phyloP scores from a whole-genome alignment of 345 rosid genomes.

The Gossypium thurberi region DNA sequence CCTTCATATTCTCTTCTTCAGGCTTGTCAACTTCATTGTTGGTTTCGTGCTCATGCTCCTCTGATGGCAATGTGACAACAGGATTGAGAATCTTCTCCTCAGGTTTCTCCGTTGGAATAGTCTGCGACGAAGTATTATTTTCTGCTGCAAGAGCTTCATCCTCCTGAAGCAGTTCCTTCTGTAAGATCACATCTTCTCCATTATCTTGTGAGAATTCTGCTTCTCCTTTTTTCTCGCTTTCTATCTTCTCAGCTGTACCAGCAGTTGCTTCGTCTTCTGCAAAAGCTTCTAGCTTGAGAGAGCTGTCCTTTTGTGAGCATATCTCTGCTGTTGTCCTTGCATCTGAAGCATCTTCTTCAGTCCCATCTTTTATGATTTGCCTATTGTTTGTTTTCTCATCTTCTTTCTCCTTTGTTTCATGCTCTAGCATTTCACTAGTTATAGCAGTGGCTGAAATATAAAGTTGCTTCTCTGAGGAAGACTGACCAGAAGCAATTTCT shows the following conservation, averaged over 20 bases:
- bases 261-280: conserved; percentile 1
- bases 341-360: conserved; percentile 14
- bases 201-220: conserved; percentile 5
- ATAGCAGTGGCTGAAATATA: conserved; percentile 13
- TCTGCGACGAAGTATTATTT: conserved; percentile 12
- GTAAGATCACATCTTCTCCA: conserved; percentile 14
- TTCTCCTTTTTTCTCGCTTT: conserved; percentile 22
- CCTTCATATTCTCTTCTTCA: conserved; percentile 8
- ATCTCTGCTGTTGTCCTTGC: conserved; percentile 13
- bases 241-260: conserved; percentile 18
- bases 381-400: conserved; percentile 5
- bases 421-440: conserved; percentile 7
- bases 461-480: conserved; percentile 14
- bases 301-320: conserved; percentile 14
- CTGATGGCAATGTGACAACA: not conserved
- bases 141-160: conserved; percentile 18
- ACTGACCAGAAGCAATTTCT: conserved; percentile 12
- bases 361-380: conserved; percentile 16
- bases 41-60: not conserved
- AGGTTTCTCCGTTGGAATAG: conserved; percentile 22
- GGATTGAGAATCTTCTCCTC: conserved; percentile 22
- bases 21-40: not conserved
- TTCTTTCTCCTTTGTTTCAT: not conserved
- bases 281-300: conserved; percentile 10
- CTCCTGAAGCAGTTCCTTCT: conserved; percentile 22